Conservation (phyloP, 176 grass and related monocot genomes). For the Cymbopogon citratus region DNA sequence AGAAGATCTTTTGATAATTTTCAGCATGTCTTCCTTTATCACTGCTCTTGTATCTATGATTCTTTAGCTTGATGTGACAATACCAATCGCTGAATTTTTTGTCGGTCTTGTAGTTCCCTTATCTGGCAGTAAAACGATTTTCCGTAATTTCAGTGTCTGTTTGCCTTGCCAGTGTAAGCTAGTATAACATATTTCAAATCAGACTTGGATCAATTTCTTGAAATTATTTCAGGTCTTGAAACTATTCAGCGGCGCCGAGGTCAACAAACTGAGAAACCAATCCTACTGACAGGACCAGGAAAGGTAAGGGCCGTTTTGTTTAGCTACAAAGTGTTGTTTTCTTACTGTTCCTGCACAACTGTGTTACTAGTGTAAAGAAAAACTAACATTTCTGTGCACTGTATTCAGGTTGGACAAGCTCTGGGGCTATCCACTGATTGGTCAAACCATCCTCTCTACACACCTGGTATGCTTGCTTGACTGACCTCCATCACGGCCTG, state of each 20-base stretch:
- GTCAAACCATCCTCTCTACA: conserved; percentile 82
- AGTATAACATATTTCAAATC: not conserved
- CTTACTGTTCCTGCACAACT: not conserved
- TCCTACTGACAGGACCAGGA: conserved; percentile 85
- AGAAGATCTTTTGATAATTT: not conserved
- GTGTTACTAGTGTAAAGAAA: not conserved
- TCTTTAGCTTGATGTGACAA: not conserved
- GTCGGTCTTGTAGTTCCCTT: not conserved
- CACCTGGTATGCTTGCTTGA: conserved; percentile 44
- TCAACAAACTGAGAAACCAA: conserved; percentile 74
- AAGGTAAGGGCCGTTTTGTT: conserved; percentile 35
- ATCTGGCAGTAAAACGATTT: not conserved
- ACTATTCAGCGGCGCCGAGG: conserved; percentile 63
- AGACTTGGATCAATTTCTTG: not conserved
- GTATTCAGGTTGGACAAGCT: conserved; percentile 80
- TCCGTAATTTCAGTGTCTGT: not conserved
- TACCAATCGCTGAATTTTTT: no score
- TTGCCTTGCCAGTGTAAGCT: not conserved
- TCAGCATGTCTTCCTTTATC: not conserved
- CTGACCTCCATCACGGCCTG: not conserved
- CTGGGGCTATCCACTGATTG: conserved; percentile 84
- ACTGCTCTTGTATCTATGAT: not conserved
- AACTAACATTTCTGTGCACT: not conserved
- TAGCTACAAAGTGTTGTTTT: not conserved
- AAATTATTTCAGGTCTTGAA: conserved; percentile 49